phyloP scores from a whole-genome alignment of 371 early-diverging fungal genomes.

The Basidiobolus heterosporus region DNA sequence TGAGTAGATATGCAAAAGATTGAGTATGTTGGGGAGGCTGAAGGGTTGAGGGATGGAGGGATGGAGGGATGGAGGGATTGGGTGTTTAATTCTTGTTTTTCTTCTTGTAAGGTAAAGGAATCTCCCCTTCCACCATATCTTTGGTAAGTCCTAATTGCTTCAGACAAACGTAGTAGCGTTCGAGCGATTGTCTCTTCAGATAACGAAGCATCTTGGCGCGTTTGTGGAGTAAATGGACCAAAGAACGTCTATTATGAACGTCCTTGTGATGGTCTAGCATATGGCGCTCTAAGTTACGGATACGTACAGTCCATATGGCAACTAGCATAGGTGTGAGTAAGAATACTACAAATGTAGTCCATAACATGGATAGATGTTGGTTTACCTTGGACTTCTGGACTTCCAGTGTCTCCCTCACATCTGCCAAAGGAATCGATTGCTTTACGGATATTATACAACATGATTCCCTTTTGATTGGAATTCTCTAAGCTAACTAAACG shows the following conservation, averaged over 20 bases:
- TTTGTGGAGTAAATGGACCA: constrained; percentile 62
- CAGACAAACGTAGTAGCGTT: constrained; percentile 51
- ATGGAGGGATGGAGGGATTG: too few relatives aligned
- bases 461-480: constrained; percentile 51
- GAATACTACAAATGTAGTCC: not conserved
- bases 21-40: too few relatives aligned
- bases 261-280: constrained; percentile 66
- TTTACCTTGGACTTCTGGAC: constrained; percentile 84
- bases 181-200: constrained; percentile 52
- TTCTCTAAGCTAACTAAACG: constrained; percentile 63
- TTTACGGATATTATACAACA: constrained; percentile 54
- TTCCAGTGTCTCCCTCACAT: constrained; percentile 70
- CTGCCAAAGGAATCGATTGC: constrained; percentile 65
- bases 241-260: constrained; percentile 63
- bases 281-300: constrained; percentile 71
- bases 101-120: constrained; percentile 14
- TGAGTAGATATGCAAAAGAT: too few relatives aligned
- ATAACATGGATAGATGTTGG: not conserved
- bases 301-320: constrained; percentile 77
- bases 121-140: constrained; percentile 50
- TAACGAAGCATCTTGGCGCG: constrained; percentile 77
- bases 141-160: constrained; percentile 52
- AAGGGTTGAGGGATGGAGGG: too few relatives aligned
- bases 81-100: not conserved
- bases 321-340: constrained; percentile 27